Base-by-base conservation (phyloP, 1,284 basidiomycete genomes). In the Phellinidium pouzarii region DNA sequence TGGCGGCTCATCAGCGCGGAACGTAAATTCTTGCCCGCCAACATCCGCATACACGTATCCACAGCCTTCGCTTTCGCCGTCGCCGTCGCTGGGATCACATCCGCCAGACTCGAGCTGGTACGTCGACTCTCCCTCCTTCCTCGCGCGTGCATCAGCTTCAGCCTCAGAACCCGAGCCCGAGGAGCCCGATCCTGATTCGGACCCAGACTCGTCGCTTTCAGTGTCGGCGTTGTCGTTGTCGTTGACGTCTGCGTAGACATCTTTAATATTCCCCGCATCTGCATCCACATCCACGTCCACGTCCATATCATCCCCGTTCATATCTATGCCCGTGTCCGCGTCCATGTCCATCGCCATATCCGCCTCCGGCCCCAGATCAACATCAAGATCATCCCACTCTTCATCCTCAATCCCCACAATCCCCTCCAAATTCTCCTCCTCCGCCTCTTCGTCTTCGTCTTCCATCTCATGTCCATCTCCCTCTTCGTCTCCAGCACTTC, bases 391-490 rank as follows among this genome's bases (percentile, higher is more conserved):
- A 22, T 46, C 44, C 44, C 44, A 46, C 20, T 40, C 48, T 14
- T 50, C 51, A 41, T 38, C 52, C 50, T 38, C 50, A 51, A 44
- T 44, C 43, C 46, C 34, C 52, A 25, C 42, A 45, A 48, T 49
- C 54, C 45, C 52, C 25, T 57, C 58, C 27, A 46, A 40, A 44
- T 50, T 44, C 23, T 36, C 47, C 8, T 37, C 53, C 3, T 53
- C 48, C 43, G 53, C 44, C 34, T 47, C 52, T 42, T 37, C 53
- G 6, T 53, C 48, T 46, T 55, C 44, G 41, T 47, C 52, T 42
- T 36, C 46, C 25, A 38, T 44, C 27, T 52, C 44, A 50, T 27
- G n/a, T 12, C 44, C 27, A 34, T 40, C 45, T 11, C 44, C 44
- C 26, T 40, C 34, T 20, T 31, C 23, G 37, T 7, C n/a, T 19